Evolutionary conservation across 148 eudicot genomes (phyloP).

Genomic region (Arctostaphylos glauca): DNA sequence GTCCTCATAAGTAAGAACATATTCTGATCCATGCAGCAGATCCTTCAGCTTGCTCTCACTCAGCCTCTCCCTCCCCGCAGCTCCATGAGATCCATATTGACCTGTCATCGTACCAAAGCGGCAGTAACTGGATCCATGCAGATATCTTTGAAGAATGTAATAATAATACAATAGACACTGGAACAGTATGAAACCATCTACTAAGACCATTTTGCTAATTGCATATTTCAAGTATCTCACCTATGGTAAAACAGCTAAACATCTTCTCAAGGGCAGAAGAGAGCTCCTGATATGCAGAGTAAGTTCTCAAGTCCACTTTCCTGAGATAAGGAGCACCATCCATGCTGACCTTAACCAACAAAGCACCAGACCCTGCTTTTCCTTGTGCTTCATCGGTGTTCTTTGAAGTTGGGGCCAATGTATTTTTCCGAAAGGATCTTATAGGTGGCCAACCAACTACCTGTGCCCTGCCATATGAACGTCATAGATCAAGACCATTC

Average conservation of each 20-base stretch:
- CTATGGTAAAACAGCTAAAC: constrained; percentile 65
- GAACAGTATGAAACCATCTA: not conserved
- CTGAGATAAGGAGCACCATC: constrained; percentile 79
- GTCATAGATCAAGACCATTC: constrained; percentile 9
- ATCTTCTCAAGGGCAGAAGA: constrained; percentile 62
- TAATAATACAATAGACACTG: not conserved
- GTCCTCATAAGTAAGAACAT: constrained; percentile 50
- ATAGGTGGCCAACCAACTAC: constrained; percentile 71
- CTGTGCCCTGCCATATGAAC: constrained; percentile 42
- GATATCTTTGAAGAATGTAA: constrained; percentile 6
- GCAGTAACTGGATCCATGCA: constrained; percentile 24
- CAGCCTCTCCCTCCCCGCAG: constrained; percentile 30
- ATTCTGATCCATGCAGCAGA: constrained; percentile 42
- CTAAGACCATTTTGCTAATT: not conserved
- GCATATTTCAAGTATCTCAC: constrained; percentile 23
- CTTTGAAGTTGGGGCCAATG: constrained; percentile 36
- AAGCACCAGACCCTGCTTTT: constrained; percentile 30
- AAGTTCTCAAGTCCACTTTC: constrained; percentile 58
- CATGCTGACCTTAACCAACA: constrained; percentile 76
- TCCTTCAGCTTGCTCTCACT: constrained; percentile 45
- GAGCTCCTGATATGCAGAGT: constrained; percentile 48
- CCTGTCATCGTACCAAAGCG: constrained; percentile 24
- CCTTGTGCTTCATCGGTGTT: constrained; percentile 35
- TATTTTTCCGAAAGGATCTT: constrained; percentile 52
- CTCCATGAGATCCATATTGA: constrained; percentile 36